Conservation (phyloP, 139 green algal genomes). For the Mesostigma viride region DNA sequence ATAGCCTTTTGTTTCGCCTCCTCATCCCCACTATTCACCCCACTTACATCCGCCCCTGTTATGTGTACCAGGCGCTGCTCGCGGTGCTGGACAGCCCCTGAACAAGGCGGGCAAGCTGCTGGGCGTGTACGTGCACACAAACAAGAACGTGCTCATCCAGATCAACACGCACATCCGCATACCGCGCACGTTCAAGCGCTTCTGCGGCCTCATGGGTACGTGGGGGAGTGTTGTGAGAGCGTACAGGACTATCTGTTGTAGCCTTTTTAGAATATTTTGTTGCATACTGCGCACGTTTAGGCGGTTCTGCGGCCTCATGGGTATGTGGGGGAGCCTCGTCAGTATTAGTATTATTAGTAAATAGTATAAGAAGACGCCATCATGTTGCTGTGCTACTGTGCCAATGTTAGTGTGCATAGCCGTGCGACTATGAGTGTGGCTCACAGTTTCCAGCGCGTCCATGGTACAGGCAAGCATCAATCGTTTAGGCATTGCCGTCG, state of each 20-base stretch:
- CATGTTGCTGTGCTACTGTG: too few relatives aligned
- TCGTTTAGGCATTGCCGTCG: too few relatives aligned
- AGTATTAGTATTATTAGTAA: too few relatives aligned
- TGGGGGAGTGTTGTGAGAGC: too few relatives aligned
- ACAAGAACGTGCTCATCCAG: slow-evolving; percentile 83
- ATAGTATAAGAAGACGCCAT: too few relatives aligned
- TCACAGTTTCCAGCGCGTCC: too few relatives aligned
- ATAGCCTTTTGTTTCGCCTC: too few relatives aligned
- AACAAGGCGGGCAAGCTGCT: slow-evolving; percentile 88
- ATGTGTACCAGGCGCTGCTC: slow-evolving; percentile 61
- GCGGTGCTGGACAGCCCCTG: slow-evolving; percentile 87
- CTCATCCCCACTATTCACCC: too few relatives aligned
- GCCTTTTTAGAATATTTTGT: slow-evolving; percentile 19
- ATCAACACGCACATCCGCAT: slow-evolving; percentile 83
- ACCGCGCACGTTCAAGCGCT: slow-evolving; percentile 87
- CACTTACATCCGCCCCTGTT: background rate
- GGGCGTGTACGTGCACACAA: slow-evolving; percentile 74
- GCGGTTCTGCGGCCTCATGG: slow-evolving; percentile 87
- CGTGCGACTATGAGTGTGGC: too few relatives aligned
- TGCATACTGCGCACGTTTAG: slow-evolving; percentile 86
- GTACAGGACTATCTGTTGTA: background rate
- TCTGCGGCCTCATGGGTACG: slow-evolving; percentile 77
- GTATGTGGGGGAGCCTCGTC: too few relatives aligned
- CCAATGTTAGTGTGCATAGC: too few relatives aligned
- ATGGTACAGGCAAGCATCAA: too few relatives aligned